Conservation (phyloP, 2,329 filamentous ascomycete genomes). For the Colletotrichum agaves region DNA sequence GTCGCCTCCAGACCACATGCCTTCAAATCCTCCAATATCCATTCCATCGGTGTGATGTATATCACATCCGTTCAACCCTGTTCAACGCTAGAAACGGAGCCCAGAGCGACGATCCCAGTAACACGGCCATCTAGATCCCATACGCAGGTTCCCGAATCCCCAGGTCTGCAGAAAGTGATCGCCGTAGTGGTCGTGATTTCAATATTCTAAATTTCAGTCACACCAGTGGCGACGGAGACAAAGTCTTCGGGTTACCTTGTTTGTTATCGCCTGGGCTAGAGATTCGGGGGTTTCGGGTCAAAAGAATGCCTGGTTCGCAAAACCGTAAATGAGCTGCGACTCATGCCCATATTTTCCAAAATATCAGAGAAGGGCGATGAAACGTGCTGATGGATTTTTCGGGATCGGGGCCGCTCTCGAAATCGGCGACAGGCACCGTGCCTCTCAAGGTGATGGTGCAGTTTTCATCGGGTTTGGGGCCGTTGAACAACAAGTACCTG, state of each 20-base stretch:
- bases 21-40: background rate
- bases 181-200: background rate
- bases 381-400: background rate
- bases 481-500: background rate
- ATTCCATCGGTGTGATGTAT: background rate
- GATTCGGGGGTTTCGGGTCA: background rate
- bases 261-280: background rate
- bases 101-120: background rate
- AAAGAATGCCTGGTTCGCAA: background rate
- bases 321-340: background rate
- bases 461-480: background rate
- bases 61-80: background rate
- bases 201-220: background rate
- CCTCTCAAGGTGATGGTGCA: background rate
- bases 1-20: background rate
- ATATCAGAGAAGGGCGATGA: too few species aligned
- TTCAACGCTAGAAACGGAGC: background rate
- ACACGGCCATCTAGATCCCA: background rate
- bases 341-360: background rate
- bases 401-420: background rate
- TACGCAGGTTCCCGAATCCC: background rate
- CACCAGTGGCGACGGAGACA: too few species aligned
- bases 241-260: background rate
- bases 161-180: background rate
- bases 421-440: background rate